A percentile compares a stretch with the other conserved stretches of the same genome.
Conservation (phyloP, 805 yeast genomes). For the Zygosaccharomyces gambellarensis region DNA sequence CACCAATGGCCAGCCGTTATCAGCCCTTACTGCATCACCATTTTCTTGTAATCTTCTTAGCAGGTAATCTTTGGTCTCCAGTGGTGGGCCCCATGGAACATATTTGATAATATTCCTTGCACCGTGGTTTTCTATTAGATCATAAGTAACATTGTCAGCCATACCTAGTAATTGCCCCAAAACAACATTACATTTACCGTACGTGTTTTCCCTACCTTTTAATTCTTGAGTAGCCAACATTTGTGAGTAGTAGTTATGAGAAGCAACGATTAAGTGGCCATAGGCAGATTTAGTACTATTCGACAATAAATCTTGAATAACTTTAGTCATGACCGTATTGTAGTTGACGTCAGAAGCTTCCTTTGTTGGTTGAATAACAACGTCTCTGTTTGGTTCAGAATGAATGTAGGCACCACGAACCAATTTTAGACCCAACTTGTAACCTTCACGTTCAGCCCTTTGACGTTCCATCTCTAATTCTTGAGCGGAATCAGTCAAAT, state of each 20-base stretch:
- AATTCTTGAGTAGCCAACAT: constrained; percentile 60
- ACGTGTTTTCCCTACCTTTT: constrained; percentile 38
- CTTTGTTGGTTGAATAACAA: constrained; percentile 70
- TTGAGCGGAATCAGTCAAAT: constrained; percentile 64
- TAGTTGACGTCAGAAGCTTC: constrained; percentile 74
- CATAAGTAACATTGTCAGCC: constrained; percentile 86
- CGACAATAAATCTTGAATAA: constrained; percentile 53
- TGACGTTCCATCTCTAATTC: constrained; percentile 59
- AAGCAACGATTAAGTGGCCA: constrained; percentile 84
- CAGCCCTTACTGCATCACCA: constrained; percentile 87
- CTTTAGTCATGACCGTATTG: constrained; percentile 60
- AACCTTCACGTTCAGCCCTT: constrained; percentile 55
- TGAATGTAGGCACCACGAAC: constrained; percentile 96
- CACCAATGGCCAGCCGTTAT: constrained; percentile 72
- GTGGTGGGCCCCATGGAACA: constrained; percentile 97
- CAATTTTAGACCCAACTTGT: constrained; percentile 78
- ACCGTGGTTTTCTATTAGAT: constrained; percentile 58
- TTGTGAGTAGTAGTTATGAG: constrained; percentile 82
- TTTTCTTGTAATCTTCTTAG: constrained; percentile 90
- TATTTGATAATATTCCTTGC: constrained; percentile 81
- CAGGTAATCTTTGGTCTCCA: constrained; percentile 86
- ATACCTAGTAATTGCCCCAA: constrained; percentile 90
- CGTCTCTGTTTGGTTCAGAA: constrained; percentile 66
- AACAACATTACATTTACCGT: constrained; percentile 65
- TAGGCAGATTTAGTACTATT: constrained; percentile 45